Evolutionary conservation across 1,284 basidiomycete species (phyloP), one percentile per base, ranked within the genome.

Genomic region (Cutaneotrichosporon mucoides): DNA sequence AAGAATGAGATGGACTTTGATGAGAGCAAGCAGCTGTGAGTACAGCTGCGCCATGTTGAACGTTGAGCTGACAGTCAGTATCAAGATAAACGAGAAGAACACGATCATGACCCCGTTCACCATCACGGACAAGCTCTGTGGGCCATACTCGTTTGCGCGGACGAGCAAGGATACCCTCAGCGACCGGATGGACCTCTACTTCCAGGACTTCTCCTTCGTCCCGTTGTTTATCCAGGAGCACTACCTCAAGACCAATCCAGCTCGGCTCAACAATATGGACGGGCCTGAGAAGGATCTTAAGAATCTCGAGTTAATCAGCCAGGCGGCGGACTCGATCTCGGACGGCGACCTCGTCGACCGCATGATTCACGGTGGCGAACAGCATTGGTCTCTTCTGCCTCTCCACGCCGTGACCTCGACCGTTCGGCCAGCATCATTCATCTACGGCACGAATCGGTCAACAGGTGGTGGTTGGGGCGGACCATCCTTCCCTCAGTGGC

Each of bases 201-300:
- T 98, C 79, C 92, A 97, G 62, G 96, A 99, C 73, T 89, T 92
- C 70, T 85, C 87, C 1, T 91, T 98, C 68, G 84, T 99, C 52
- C 95, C 95, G 0, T 79, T 99, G 36, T 98, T 99, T 80, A 90
- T 98, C 53, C 91, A 94, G 89, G 93, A 96, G 77, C 94, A 95
- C 72, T 96, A 95, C 73, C 42, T 92, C 61, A 94, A 91, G 76
- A 87, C 87, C 2, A 82, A 88, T 56, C 91, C 93, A 8, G 81
- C 86, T 4, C 81, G 80, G 64, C 68, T 86, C 55, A 81, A 82
- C 50, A 82, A 62, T 12, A 64, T 84, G 13, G 83, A 81, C 38
- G 90, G 89, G 0, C 85, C 84, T 0, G 85, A 87, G 61, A 84
- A 84, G 72, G 73, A 75, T 24, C 59, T 92, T 69, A 90, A 87